Evolutionary conservation across 73 alveolate species (phyloP).

Genomic region (Tetrahymena borealis): DNA sequence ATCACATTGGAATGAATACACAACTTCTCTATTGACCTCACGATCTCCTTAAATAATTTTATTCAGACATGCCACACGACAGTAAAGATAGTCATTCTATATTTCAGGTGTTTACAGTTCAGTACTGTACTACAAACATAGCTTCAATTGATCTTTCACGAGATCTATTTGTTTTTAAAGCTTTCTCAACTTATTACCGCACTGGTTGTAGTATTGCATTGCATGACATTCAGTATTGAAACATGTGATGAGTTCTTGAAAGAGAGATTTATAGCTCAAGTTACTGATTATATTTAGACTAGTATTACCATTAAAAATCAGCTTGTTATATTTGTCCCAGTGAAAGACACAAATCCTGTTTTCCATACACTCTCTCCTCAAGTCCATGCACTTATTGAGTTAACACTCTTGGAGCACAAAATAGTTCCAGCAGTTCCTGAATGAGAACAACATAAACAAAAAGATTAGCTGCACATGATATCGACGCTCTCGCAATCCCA

Average conservation of each 20-base stretch:
- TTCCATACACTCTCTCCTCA: not conserved
- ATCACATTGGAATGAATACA: no score
- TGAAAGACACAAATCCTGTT: not conserved
- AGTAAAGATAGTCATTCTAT: no score
- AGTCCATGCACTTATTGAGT: not conserved
- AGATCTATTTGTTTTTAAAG: not conserved
- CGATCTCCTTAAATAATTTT: no score
- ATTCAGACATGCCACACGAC: no score
- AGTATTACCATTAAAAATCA: not conserved
- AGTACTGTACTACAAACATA: not conserved
- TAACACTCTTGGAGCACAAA: not conserved
- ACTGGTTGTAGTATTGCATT: not conserved
- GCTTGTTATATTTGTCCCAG: not conserved
- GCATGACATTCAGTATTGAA: not conserved
- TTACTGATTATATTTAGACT: not conserved
- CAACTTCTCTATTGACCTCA: no score
- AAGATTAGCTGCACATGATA: not conserved
- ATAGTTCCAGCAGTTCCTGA: not conserved
- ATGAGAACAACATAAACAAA: not conserved
- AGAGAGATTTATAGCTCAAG: not conserved
- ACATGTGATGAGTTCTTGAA: not conserved
- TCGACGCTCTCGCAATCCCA: not conserved
- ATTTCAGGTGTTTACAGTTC: not conserved
- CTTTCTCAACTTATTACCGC: not conserved
- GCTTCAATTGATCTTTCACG: not conserved